Conservation (phyloP, 2,329 filamentous ascomycete genomes). For the Monosporascus sp. region DNA sequence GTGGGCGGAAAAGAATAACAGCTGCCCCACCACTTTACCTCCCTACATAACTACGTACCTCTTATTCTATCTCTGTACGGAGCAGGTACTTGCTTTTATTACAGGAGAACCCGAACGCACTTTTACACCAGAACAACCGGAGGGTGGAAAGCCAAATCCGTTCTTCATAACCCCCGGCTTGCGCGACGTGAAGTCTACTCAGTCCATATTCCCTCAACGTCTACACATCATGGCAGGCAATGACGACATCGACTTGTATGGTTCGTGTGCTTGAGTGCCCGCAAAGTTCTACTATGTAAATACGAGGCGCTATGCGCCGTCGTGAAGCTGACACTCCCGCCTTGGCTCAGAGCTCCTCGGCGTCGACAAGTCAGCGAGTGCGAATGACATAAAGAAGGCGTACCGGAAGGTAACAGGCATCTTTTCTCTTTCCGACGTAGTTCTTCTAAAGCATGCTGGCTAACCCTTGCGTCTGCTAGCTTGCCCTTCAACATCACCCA, state of each 20-base stretch:
- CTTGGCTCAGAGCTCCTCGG: conserved; percentile 66
- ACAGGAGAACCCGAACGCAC: too few species aligned
- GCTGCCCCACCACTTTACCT: too few species aligned
- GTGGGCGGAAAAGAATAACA: too few species aligned
- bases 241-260: conserved; percentile 56
- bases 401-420: conserved; percentile 72
- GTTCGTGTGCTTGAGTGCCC: conserved; percentile 21
- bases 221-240: conserved; percentile 5
- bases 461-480: conserved; percentile 43
- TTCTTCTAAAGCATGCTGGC: not conserved
- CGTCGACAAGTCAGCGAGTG: conserved; percentile 64
- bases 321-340: conserved; percentile 5
- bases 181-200: too few species aligned
- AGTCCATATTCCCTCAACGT: not conserved
- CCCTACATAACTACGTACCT: too few species aligned
- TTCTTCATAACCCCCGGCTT: not conserved
- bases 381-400: conserved; percentile 86
- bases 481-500: conserved; percentile 82
- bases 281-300: not conserved
- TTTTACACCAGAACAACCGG: too few species aligned
- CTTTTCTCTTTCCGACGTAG: not conserved
- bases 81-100: too few species aligned
- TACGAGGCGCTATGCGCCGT: not conserved
- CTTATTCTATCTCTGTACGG: too few species aligned
- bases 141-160: too few species aligned